These are phyloP conservation scores for Naganishia cerealis DNA, from an alignment of 1,284 basidiomycete species.

Conservation along the genomic window DNA sequence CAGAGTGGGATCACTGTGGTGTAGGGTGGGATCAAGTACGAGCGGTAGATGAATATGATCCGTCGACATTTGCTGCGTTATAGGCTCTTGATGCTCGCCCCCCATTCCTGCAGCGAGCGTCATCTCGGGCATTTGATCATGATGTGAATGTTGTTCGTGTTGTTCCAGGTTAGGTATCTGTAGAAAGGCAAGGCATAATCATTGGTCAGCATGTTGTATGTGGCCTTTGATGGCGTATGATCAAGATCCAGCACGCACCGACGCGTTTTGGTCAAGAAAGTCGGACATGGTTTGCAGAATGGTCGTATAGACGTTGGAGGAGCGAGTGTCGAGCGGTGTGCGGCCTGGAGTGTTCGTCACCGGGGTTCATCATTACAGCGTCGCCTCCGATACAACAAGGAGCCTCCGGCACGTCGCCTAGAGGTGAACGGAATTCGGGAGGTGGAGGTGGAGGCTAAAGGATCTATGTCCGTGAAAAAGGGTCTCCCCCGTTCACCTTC, in stretches of 20 bases:
- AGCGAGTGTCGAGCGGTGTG: background rate
- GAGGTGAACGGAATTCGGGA: too few relatives aligned
- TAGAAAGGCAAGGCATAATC: background rate
- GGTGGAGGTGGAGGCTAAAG: too few relatives aligned
- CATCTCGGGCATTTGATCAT: conserved; percentile 30
- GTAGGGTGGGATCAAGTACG: conserved; percentile 23
- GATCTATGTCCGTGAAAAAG: background rate
- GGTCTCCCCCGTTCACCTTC: too few relatives aligned
- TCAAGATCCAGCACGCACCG: conserved; percentile 6
- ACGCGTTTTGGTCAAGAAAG: conserved; percentile 13
- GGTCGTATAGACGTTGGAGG: background rate
- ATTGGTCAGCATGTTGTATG: background rate
- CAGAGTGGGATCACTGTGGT: conserved; percentile 9
- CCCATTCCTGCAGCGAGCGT: conserved; percentile 25
- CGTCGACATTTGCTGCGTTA: conserved; percentile 16
- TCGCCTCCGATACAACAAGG: conserved; percentile 30
- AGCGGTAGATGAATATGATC: conserved; percentile 15
- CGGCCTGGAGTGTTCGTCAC: conserved; percentile 1
- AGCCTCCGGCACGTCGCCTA: conserved; percentile 12
- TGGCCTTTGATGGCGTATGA: background rate
- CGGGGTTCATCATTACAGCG: conserved; percentile 21
- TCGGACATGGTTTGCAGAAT: conserved; percentile 12
- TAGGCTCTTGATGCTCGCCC: conserved; percentile 10
- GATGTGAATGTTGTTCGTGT: conserved; percentile 14
- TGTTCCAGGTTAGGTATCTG: conserved; percentile 2